Conservation (phyloP, 306 rosid species). For the Prunus mume region DNA sequence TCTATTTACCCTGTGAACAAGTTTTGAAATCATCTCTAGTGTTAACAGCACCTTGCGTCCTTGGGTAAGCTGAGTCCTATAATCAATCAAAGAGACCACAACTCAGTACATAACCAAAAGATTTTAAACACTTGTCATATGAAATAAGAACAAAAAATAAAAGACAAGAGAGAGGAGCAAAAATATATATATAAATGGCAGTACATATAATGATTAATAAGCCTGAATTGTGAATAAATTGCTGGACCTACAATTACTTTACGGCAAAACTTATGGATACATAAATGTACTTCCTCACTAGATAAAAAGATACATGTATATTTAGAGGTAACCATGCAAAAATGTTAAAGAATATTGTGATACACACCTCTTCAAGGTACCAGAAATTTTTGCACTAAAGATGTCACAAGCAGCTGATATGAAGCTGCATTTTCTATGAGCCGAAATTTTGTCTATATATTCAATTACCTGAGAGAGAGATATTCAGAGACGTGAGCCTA, state of each 20-base stretch:
- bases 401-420: slow-evolving; percentile 74
- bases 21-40: slow-evolving; percentile 76
- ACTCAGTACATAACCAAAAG: slow-evolving; percentile 17
- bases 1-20: slow-evolving; percentile 69
- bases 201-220: neutral
- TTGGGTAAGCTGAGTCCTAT: slow-evolving; percentile 82
- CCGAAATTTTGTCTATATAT: slow-evolving; percentile 75
- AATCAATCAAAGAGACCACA: slow-evolving; percentile 27
- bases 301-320: neutral
- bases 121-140: neutral
- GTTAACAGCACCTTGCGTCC: slow-evolving; percentile 79
- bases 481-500: slow-evolving; percentile 3
- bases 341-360: neutral
- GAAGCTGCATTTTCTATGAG: slow-evolving; percentile 72
- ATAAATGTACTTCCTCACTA: neutral
- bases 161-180: neutral
- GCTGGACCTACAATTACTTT: neutral
- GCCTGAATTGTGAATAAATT: neutral
- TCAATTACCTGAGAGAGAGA: slow-evolving; percentile 58
- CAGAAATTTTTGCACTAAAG: slow-evolving; percentile 84
- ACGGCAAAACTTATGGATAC: neutral
- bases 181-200: neutral
- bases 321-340: neutral
- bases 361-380: slow-evolving; percentile 78
- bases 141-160: neutral